Conservation (phyloP, 352 stramenopile species). For the Pythium scleroteichum region DNA sequence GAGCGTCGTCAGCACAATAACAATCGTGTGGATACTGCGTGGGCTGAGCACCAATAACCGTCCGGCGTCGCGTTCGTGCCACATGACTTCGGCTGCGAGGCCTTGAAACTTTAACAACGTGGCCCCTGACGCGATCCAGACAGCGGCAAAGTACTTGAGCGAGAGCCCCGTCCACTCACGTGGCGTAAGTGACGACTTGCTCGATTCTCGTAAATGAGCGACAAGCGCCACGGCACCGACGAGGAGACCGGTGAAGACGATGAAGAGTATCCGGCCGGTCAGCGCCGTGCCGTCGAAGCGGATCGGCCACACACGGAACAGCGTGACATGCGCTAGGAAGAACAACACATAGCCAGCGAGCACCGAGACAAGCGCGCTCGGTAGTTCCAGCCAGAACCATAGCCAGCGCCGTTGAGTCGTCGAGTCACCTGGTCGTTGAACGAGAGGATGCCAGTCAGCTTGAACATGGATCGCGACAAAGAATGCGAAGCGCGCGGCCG, state of each 20-base stretch:
- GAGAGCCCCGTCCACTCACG: constrained; percentile 9
- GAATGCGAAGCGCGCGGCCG: constrained; percentile 6
- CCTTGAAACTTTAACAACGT: constrained; percentile 17
- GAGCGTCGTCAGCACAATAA: constrained; percentile 5
- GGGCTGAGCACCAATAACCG: constrained; percentile 14
- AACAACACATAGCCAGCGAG: constrained; percentile 14
- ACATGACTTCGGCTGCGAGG: constrained; percentile 13
- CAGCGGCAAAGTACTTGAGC: constrained; percentile 14
- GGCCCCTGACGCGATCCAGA: constrained; percentile 25
- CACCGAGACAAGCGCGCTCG: constrained; percentile 15
- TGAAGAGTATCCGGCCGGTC: not conserved
- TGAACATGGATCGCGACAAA: constrained; percentile 10
- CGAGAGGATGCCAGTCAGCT: not conserved
- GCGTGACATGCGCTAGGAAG: constrained; percentile 22
- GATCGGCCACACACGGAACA: constrained; percentile 20
- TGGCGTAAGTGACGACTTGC: not conserved
- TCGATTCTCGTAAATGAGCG: not conserved
- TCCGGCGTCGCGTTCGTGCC: constrained; percentile 7
- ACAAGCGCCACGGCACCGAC: constrained; percentile 5
- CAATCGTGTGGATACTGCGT: constrained; percentile 3
- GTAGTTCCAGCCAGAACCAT: constrained; percentile 17
- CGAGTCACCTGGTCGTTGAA: not conserved
- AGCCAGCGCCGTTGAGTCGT: not conserved
- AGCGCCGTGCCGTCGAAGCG: not conserved
- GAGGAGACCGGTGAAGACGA: constrained; percentile 2